A percentile compares a stretch with the other conserved stretches of the same genome.
These are phyloP conservation scores for Fonsecaea erecta DNA, from an alignment of 2,329 filamentous ascomycete species.

Conservation along the genomic window DNA sequence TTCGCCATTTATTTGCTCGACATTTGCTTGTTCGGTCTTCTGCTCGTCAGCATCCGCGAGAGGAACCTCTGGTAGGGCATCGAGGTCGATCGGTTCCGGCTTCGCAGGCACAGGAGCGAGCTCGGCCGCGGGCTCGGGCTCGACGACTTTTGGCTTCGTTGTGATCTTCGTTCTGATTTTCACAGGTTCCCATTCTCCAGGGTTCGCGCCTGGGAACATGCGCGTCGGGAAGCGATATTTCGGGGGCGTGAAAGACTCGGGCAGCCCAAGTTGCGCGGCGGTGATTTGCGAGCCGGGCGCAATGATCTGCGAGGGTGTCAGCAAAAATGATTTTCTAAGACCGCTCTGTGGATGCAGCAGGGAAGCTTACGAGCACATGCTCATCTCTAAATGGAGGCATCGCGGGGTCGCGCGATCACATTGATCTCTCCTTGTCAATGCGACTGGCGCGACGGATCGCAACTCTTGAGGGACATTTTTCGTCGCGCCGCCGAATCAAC, in stretches of 20 bases:
- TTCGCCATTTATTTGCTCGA: slow-evolving; percentile 13
- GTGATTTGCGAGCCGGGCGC: slow-evolving; percentile 80
- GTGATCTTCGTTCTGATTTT: slow-evolving; percentile 66
- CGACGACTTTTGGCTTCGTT: slow-evolving; percentile 37
- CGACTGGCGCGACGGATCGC: neutral
- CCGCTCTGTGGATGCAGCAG: neutral
- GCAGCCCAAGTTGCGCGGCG: slow-evolving; percentile 86
- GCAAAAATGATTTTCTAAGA: slow-evolving; percentile 1
- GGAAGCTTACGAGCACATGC: slow-evolving; percentile 53
- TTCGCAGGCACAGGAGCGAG: neutral
- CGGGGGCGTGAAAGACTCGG: slow-evolving; percentile 90
- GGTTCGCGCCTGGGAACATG: slow-evolving; percentile 83
- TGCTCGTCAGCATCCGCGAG: slow-evolving; percentile 2
- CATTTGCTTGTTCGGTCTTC: slow-evolving; percentile 13
- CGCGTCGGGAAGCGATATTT: slow-evolving; percentile 83
- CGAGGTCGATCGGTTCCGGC: slow-evolving; percentile 3
- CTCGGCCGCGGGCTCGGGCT: slow-evolving; percentile 19
- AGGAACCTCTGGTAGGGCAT: neutral
- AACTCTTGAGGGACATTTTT: neutral
- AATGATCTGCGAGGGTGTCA: slow-evolving; percentile 49
- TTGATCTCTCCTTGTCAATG: slow-evolving; percentile 11
- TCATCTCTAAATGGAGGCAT: slow-evolving; percentile 61
- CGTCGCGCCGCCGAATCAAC: neutral
- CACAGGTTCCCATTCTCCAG: slow-evolving; percentile 79
- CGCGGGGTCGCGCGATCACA: slow-evolving; percentile 14